Conservation (phyloP, 495 filamentous ascomycete species). For the Talaromyces trachyspermus region DNA sequence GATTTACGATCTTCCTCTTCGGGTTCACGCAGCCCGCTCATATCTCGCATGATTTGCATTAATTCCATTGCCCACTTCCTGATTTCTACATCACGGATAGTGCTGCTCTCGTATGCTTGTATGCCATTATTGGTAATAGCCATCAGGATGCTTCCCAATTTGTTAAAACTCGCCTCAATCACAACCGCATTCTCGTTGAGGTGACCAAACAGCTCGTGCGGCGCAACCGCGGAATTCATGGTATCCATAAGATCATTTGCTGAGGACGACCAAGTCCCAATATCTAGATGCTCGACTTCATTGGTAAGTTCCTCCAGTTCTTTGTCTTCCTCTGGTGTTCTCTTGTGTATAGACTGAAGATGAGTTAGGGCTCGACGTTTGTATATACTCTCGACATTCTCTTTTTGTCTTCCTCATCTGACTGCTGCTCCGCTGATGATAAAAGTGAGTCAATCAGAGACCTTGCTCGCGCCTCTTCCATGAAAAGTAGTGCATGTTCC, state of each 20-base stretch:
- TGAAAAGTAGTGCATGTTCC: slow-evolving; percentile 21
- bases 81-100: slow-evolving; percentile 7
- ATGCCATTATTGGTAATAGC: slow-evolving; percentile 19
- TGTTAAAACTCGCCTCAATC: slow-evolving; percentile 17
- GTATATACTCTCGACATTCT: slow-evolving; percentile 16
- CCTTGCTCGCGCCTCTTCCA: slow-evolving; percentile 18
- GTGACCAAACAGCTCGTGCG: slow-evolving; percentile 13
- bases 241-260: slow-evolving; percentile 18
- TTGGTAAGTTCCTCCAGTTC: slow-evolving; percentile 13
- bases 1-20: slow-evolving; percentile 14
- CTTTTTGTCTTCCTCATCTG: neutral
- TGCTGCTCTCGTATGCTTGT: slow-evolving; percentile 3
- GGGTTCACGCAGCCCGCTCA: slow-evolving; percentile 13
- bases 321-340: slow-evolving; percentile 14
- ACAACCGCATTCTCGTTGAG: slow-evolving; percentile 17
- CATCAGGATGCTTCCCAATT: slow-evolving; percentile 15
- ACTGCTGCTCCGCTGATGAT: slow-evolving; percentile 9
- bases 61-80: slow-evolving; percentile 15
- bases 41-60: slow-evolving; percentile 19
- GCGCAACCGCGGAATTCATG: slow-evolving; percentile 14
- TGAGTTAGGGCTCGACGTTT: slow-evolving; percentile 17
- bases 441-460: slow-evolving; percentile 17
- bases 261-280: slow-evolving; percentile 14
- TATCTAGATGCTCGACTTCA: slow-evolving; percentile 15
- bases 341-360: slow-evolving; percentile 9